Evolutionary conservation across 192 early-diverging fungal species (phyloP), one percentile per base, ranked within the genome.

Genomic region (Coemansia sp.): DNA sequence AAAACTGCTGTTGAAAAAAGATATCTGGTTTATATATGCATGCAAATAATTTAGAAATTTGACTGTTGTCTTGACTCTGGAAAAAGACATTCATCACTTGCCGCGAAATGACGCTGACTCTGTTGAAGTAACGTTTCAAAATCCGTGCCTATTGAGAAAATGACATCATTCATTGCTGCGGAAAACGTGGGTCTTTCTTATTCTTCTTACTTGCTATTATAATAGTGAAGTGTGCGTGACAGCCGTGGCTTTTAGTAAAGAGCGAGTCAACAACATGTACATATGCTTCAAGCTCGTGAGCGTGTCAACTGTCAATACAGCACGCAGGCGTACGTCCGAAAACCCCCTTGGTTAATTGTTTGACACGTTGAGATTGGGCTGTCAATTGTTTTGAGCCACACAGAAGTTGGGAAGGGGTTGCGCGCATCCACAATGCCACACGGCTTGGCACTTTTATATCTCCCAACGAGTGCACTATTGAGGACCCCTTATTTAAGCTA

Each of bases 241-340:
- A 35, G 32, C 7, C 7, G 32, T 35, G 32, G 32, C 32, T 35
- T 35, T 35, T 7, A 35, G 32, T 4, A 45, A 45, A 45, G 41
- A 13, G 13, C 16, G 16, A n/a, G 12, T n/a, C 41, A 45, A 45
- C n/a, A 45, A 45, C 14, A 14, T n/a, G 12, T 13, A 45, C 41
- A n/a, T 2, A 5, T 3, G 41, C 3, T 35, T 7, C 11, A 3
- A 39, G 8, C 27, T n/a, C 32, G 8, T 10, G 35, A 11, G 35
- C 23, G 11, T 22, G 35, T 56, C 54, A 56, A 32, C 54, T 56
- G 54, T 16, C 54, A 56, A 37, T 18, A 5, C 54, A 27, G 16
- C 24, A 55, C 54, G 29, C 23, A 23, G 54, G 14, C 29, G 16
- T 56, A 8, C 19, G 4, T 49, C 48, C 48, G 48, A n/a, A 16